Percentiles rank a stretch among this genome's conserved stretches.
Evolutionary conservation across 176 grass and related monocot species (phyloP).

Genomic region (Saccharum spontaneum): DNA sequence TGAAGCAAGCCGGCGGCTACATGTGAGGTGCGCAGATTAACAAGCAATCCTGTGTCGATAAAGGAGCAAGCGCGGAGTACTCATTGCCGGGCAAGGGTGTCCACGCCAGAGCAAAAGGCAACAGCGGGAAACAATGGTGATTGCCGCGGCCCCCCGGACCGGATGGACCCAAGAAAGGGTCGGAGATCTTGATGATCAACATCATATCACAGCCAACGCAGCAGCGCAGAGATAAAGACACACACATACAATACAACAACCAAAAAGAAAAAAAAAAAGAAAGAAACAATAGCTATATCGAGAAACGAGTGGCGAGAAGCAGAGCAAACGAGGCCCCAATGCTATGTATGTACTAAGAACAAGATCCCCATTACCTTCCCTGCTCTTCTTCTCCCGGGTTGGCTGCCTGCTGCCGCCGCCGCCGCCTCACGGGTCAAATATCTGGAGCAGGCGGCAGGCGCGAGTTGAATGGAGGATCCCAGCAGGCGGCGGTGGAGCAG

Average conservation of each 20-base stretch:
- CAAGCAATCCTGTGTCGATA: background rate
- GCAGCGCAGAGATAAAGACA: constrained; percentile 12
- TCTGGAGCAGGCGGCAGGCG: background rate
- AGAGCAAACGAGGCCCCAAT: background rate
- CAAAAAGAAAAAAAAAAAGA: too few relatives aligned
- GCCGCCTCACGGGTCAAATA: background rate
- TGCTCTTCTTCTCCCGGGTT: background rate
- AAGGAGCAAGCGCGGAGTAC: constrained; percentile 1
- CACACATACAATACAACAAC: too few relatives aligned
- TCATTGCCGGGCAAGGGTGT: constrained; percentile 36
- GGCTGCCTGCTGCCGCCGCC: background rate
- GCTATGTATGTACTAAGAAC: background rate
- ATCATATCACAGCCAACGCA: constrained; percentile 10
- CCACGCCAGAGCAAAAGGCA: constrained; percentile 41
- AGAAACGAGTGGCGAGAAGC: background rate
- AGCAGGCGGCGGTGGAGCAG: background rate
- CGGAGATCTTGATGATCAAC: constrained; percentile 54
- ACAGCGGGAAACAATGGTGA: constrained; percentile 55
- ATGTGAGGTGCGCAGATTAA: constrained; percentile 9
- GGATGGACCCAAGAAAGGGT: constrained; percentile 33
- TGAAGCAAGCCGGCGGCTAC: background rate
- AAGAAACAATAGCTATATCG: background rate
- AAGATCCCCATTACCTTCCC: constrained; percentile 37
- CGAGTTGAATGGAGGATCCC: background rate
- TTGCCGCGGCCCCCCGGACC: constrained; percentile 20